Evolutionary conservation across 768 basidiomycete genomes (phyloP), one percentile per base, ranked within the genome.

Genomic region (Phanerochaete carnosa): DNA sequence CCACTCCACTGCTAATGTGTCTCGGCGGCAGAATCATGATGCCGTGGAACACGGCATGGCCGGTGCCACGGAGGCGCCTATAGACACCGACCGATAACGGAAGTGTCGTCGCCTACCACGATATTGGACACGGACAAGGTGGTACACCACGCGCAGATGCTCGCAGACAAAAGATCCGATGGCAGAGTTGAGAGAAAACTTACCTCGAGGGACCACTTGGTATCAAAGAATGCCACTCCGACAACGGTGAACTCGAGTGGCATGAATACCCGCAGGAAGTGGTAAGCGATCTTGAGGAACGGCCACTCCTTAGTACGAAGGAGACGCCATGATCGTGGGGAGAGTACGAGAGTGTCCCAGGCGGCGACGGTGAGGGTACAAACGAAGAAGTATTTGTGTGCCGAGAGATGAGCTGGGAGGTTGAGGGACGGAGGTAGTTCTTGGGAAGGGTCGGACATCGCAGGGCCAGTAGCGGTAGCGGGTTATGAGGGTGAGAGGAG

Each of bases 311-410:
- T 74, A 12, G 80, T 76, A 65, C 81, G 83, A 62, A 85, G 70
- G 60, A 94, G 84, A 29, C 86, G 82, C 83, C 86, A 93, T 50
- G 88, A 86, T 57, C 92, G 77, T 0, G 92, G 92, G 9, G 87
- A 87, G 52, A 94, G 82, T 35, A 94, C 92, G 67, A 94, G 85
- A 35, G 91, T 87, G 68, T 94, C 92, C 92, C 92, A 94, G 7
- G 92, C 92, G 0, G 91, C 89, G 58, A 94, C 90, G 57, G 92
- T 94, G 63, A 94, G 84, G 0, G 92, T 91, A 77, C 92, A 94
- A 64, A 94, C 92, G 50, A 90, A 84, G 71, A 94, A 92, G 67
- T 94, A 94, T 74, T 94, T 93, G 80, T 93, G 92, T 0, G 92
- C 92, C 30, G 83, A 84, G 35, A 94, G 80, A 71, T 91, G 92